Conservation (phyloP, 2,329 filamentous ascomycete species). For the Diplodia intermedia region DNA sequence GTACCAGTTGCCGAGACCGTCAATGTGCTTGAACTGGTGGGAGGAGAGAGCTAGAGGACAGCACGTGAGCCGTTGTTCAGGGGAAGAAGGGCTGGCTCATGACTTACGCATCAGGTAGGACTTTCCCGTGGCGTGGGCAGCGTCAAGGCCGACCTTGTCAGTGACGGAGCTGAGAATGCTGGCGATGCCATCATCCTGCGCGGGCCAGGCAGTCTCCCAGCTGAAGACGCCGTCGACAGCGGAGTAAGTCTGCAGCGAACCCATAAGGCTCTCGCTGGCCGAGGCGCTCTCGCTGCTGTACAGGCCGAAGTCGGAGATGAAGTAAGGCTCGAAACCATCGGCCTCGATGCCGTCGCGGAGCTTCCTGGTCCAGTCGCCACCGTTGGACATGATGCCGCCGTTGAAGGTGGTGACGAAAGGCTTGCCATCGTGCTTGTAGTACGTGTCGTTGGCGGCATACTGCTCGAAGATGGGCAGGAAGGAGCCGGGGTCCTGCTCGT, state of each 20-base stretch:
- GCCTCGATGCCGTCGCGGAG: conserved; percentile 37
- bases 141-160: conserved; percentile 42
- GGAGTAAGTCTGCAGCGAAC: conserved; percentile 36
- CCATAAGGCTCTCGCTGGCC: conserved; percentile 33
- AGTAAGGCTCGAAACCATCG: conserved; percentile 40
- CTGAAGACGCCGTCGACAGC: conserved; percentile 47
- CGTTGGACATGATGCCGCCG: conserved; percentile 38
- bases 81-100: conserved; percentile 13
- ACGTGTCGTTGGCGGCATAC: conserved; percentile 39
- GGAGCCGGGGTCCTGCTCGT: conserved; percentile 38
- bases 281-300: conserved; percentile 34
- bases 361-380: conserved; percentile 22
- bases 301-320: conserved; percentile 45
- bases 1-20: conserved; percentile 45
- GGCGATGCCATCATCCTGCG: conserved; percentile 35
- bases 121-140: conserved; percentile 43
- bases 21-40: conserved; percentile 50
- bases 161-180: conserved; percentile 39
- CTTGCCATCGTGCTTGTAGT: conserved; percentile 41
- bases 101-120: conserved; percentile 48
- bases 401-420: conserved; percentile 45
- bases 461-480: conserved; percentile 41
- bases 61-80: background rate
- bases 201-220: conserved; percentile 49
- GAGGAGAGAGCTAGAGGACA: conserved; percentile 39